phyloP scores from a whole-genome alignment of 805 yeast species.

The Saturnispora dispora region DNA sequence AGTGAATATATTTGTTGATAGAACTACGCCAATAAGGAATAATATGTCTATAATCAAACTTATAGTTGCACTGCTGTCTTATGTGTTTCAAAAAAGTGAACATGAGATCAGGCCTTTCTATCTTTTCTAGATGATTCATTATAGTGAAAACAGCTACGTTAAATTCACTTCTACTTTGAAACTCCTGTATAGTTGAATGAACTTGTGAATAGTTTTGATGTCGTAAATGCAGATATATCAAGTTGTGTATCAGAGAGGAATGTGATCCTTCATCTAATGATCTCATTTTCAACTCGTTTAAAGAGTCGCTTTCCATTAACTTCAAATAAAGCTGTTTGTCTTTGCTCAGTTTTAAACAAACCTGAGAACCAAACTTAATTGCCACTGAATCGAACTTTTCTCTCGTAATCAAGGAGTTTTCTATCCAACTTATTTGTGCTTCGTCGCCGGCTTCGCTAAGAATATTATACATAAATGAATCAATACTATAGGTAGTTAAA shows the following conservation, averaged over 20 bases:
- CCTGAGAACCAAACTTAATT: conserved; percentile 13
- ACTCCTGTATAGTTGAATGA: conserved; percentile 4
- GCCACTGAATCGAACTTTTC: conserved; percentile 9
- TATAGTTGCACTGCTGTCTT: conserved; percentile 19
- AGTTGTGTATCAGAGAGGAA: conserved; percentile 10
- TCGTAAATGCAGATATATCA: conserved; percentile 16
- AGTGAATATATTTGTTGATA: conserved; percentile 17
- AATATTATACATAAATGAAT: conserved; percentile 18
- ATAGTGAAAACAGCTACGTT: conserved; percentile 12
- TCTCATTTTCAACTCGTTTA: conserved; percentile 11
- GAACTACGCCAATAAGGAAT: conserved; percentile 17
- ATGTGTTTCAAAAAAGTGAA: conserved; percentile 19
- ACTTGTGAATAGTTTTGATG: conserved; percentile 12
- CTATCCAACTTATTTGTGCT: conserved; percentile 21
- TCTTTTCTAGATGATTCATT: conserved; percentile 13
- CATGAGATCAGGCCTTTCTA: conserved; percentile 17
- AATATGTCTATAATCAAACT: conserved; percentile 15
- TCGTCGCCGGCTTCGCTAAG: conserved; percentile 14
- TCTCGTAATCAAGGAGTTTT: conserved; percentile 10
- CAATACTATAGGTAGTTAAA: conserved; percentile 15
- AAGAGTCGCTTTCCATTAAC: conserved; percentile 11
- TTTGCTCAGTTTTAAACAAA: conserved; percentile 12
- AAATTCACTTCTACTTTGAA: conserved; percentile 7
- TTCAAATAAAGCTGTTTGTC: conserved; percentile 8
- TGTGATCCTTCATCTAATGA: conserved; percentile 10